Evolutionary conservation across 2,329 filamentous ascomycete species (phyloP), one percentile per base, ranked within the genome.

Genomic region (Coleophoma cylindrospora): DNA sequence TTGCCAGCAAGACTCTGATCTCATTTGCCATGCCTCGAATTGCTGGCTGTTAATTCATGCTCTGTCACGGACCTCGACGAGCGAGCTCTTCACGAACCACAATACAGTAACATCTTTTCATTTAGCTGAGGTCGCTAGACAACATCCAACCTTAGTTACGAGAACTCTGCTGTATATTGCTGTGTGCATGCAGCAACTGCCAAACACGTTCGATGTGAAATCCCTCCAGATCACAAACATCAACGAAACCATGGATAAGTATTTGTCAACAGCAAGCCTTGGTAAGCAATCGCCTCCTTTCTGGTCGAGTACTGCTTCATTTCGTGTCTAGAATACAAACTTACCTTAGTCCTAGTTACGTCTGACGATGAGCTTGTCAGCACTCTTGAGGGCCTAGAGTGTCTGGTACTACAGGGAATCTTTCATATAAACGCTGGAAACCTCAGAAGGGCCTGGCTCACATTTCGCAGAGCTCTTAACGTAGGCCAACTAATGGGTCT

Each of bases 311-410:
- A 27, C 38, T 19, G 15, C 15, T 41, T 41, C 38, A 17, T 12
- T 17, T 21, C 15, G 17, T 21, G 12, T 41, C 38, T 21, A 21
- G 0, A 76, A 57, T 60, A 73, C 53, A 56, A 73, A 43, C 68
- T 76, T 10, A 41, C 6, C 15, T 17, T 17, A 12, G 32, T 27
- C 7, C 32, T 68, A 8, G 69, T 79, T 1, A 73, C 70, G 0
- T 63, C 62, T 19, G 68, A 75, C 22, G 70, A 77, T 46, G 70
- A 72, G 2, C 58, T 81, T 0, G 57, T 74, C 0, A 64, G 61
- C 21, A 75, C 71, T 3, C 58, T 75, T 1, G 77, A 82, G 58
- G 78, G 74, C 0, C 58, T 80, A 6, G 73, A 79, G 51, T 74
- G 74, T 46, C 63, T 80, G n/a, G 66, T 78, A 54, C 64, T 79